Base-by-base conservation (phyloP, 805 yeast species). In the Sungouiella thailandica region DNA sequence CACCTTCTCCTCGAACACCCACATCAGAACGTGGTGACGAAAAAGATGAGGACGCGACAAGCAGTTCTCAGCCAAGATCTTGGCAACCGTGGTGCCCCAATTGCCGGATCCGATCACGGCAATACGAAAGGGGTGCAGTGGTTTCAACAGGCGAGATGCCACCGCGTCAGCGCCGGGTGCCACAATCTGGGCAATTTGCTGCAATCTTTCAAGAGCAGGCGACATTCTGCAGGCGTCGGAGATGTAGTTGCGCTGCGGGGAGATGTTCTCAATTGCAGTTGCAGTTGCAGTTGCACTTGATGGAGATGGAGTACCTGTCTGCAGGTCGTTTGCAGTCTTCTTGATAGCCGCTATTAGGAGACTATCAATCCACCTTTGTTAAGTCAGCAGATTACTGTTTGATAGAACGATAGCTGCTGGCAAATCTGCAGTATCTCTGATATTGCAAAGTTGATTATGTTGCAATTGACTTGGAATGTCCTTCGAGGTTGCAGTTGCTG, bases 61-160 rank as follows among this genome's bases (percentile, higher is more conserved):
- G 27, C 89, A 70, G 60, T 88, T 89, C 62, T 93, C 97, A 24
- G 97, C 88, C 17, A 88, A 80, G 28, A 90, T 87, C 60, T 93
- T 90, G 43, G 97, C 97, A 35, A 93, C 88, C 13, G 97, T 90
- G 24, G 96, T 87, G 45, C 98, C 98, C 86, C 98, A 90, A 65
- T 90, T 90, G 57, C 97, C 98, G 19, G 97, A 88, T 26, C 98
- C 98, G 45, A 93, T 80, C 23, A 53, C 50, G 40, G 58, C 53
- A 29, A 66, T 53, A 43, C 52, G 60, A 49, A 66, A 65, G 14
- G 69, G 69, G 18, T 32, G 28, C 17, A 20, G 23, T 24, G 44
- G 36, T 13, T 28, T 25, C 29, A 35, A 33, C 27, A 32, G 19
- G 26, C 23, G 25, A 18, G 32, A 24, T 9, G 32, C 30, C 14